These are phyloP conservation scores for Boletellus dicymbophilus DNA, from an alignment of 1,284 basidiomycete genomes.

Conservation along the genomic window DNA sequence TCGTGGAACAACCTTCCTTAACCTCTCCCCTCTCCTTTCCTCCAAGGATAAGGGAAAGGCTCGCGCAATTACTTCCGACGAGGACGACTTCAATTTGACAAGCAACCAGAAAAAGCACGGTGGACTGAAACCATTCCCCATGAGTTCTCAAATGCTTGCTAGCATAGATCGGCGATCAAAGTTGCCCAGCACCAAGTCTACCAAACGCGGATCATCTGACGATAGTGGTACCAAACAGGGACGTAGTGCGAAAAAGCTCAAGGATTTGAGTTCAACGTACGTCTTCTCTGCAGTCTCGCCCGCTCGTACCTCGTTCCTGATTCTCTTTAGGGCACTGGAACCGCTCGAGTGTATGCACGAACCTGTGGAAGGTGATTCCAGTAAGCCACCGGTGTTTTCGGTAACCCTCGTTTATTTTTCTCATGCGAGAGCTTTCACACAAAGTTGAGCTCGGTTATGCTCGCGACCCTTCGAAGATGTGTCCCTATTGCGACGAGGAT, in stretches of 20 bases:
- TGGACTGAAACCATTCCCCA: conserved; percentile 47
- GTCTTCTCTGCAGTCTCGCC: conserved; percentile 3
- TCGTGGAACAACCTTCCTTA: conserved; percentile 22
- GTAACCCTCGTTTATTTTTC: conserved; percentile 1
- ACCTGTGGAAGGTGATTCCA: conserved; percentile 25
- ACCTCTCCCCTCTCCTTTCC: conserved; percentile 25
- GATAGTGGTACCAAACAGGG: conserved; percentile 31
- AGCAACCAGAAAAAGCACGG: conserved; percentile 1
- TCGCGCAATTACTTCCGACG: conserved; percentile 7
- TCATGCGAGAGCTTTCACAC: conserved; percentile 1
- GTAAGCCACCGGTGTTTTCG: conserved; percentile 22
- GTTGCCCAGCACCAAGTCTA: conserved; percentile 15
- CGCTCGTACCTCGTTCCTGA: neutral
- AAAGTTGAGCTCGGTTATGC: conserved; percentile 21
- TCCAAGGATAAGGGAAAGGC: conserved; percentile 22
- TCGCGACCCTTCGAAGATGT: conserved; percentile 66
- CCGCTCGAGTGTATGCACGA: conserved; percentile 18
- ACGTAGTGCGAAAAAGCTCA: conserved; percentile 38
- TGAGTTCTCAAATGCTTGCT: conserved; percentile 46
- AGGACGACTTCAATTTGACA: neutral
- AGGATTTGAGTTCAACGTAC: conserved; percentile 27
- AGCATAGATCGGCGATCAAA: conserved; percentile 34
- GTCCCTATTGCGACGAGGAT: conserved; percentile 75
- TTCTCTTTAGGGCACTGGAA: conserved; percentile 12
- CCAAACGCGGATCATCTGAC: conserved; percentile 41